Base-by-base conservation (phyloP, 805 yeast genomes). In the Candida tammaniensis region DNA sequence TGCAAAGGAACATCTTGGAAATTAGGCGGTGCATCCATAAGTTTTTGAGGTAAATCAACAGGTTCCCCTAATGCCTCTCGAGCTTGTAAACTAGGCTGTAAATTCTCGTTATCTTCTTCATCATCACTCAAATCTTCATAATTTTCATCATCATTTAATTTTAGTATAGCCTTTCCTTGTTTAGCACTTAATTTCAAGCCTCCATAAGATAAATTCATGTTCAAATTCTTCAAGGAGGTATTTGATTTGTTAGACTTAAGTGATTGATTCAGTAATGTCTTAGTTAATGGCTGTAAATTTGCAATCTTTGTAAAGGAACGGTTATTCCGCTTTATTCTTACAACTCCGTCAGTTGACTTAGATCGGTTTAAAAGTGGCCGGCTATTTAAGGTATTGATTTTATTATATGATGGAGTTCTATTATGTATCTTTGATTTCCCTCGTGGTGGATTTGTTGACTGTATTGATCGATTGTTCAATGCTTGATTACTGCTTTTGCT, bases 311-410 rank as follows among this genome's bases (percentile, higher is more conserved):
- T 63, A 25, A 51, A 54, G 2, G 70, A 64, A 18, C 68, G 46
- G 43, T 57, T 61, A 39, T 55, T 64, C 25, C 69, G 42, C 27
- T 44, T 45, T 13, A 55, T 40, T 27, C 59, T 50, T 7, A 53
- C 36, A 13, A 66, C 51, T 1, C 65, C 70, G 35, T 67, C 72
- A 2, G 70, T 55, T 7, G 71, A 64, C 33, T 63, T 66, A 14
- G 70, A 63, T 34, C 71, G 44, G 42, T 52, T 56, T 30, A 67
- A 48, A 17, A 49, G 37, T 5, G 71, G 72, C 23, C 67, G 31
- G 4, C 25, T 34, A 13, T 12, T 18, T 15, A 35, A 13, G 4
- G 49, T 16, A 3, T 23, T 19, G 27, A 35, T 29, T 36, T 57
- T 59, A 31, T 51, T 58, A 35, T 54, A 57, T 3, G 64, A 59